A percentile compares a stretch with the other conserved stretches of the same genome.
phyloP scores from a whole-genome alignment of 768 basidiomycete species.

The Postia placenta region DNA sequence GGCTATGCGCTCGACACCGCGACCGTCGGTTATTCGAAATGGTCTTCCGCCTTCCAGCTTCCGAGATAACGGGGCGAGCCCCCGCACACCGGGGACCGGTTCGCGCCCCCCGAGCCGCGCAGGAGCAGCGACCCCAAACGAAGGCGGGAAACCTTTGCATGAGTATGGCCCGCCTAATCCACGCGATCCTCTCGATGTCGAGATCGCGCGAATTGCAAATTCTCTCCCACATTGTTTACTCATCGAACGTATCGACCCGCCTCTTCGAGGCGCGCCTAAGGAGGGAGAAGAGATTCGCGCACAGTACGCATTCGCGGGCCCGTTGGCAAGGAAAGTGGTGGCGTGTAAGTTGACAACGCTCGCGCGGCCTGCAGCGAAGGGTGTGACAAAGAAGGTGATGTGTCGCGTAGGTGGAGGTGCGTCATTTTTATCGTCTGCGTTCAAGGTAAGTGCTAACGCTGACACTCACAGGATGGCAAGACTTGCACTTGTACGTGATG shows the following conservation, averaged over 20 bases:
- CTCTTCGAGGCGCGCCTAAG: constrained; percentile 54
- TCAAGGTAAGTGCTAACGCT: not conserved
- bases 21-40: constrained; percentile 32
- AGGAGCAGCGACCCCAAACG: constrained; percentile 56
- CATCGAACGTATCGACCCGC: constrained; percentile 78
- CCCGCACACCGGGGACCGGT: constrained; percentile 38
- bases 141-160: constrained; percentile 39
- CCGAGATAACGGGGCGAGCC: constrained; percentile 43
- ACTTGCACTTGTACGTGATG: constrained; percentile 68
- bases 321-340: constrained; percentile 66
- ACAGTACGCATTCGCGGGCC: constrained; percentile 75
- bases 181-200: constrained; percentile 77
- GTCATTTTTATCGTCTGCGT: constrained; percentile 19
- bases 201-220: constrained; percentile 73
- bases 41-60: constrained; percentile 69
- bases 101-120: constrained; percentile 63
- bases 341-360: constrained; percentile 78
- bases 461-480: constrained; percentile 61
- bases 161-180: constrained; percentile 60
- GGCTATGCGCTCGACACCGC: constrained; percentile 49
- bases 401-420: constrained; percentile 83
- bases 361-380: constrained; percentile 45
- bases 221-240: constrained; percentile 70
- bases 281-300: constrained; percentile 79
- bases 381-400: constrained; percentile 80